Base-by-base conservation (phyloP, 2,329 filamentous ascomycete genomes). In the Ascosphaera pollenicola region DNA sequence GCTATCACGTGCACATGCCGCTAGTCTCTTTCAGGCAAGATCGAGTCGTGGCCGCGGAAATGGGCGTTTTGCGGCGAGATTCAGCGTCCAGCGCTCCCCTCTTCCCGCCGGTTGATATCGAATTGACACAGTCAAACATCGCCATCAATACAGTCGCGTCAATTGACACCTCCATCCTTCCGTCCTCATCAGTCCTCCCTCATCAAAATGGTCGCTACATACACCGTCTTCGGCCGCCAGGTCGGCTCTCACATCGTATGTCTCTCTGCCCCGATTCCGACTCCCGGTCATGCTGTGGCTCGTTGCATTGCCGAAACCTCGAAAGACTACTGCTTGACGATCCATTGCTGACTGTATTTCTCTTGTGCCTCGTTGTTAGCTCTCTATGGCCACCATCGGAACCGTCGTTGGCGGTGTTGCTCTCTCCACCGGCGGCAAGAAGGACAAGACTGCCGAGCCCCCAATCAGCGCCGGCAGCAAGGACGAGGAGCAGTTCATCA, bases 401-500 rank as follows among this genome's bases (percentile, higher is more conserved):
- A 56, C 59, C 17, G 54, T 65, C 16, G 67, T 66, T 51, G 60
- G 58, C 43, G 61, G 62, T 43, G 55, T 57, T 46, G 61, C 50
- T 43, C 54, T 64, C 45, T 58, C 60, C 37, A 57, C 60, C 47
- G 62, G 63, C 44, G 53, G 54, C 47, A 63, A 66, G 52, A 56
- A 61, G 48, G 54, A 61, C 44, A 57, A 61, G 45, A 49, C 56
- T 46, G 53, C 60, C 44, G 59, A 58, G 43, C 73, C 73, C 40
- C 68, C 71, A 34, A 71, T 75, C 59, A 70, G 73, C 52, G 72
- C 73, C 39, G 61, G 63, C 51, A 75, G 68, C 61, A 73, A 73
- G 58, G 72, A 75, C 48, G 73, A 77, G 61, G 73, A 75, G 61
- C 66, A 66, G 51, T 77, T 76, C 57, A 72, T 77, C 53, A 68